Percentiles rank a stretch among this genome's conserved stretches.
Conservation (phyloP, 345 rosid genomes). For the Punica granatum region DNA sequence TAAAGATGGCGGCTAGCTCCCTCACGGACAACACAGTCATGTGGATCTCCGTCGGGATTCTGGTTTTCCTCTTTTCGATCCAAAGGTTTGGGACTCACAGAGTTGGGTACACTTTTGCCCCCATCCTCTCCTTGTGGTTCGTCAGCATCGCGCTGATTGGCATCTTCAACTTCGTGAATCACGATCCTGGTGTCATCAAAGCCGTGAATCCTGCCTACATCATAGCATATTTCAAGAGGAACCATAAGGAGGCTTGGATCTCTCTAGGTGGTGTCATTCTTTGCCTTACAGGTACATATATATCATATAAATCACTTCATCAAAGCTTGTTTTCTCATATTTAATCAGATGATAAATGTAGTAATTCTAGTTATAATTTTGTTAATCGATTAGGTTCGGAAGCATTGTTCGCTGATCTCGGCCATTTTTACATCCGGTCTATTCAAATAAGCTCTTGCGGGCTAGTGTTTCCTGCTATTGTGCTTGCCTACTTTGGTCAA, state of each 20-base stretch:
- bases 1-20: slow-evolving; percentile 14
- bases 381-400: slow-evolving; percentile 21
- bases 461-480: slow-evolving; percentile 23
- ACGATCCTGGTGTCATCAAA: slow-evolving; percentile 18
- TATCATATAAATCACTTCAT: too few species aligned
- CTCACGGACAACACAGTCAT: slow-evolving; percentile 11
- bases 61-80: slow-evolving; percentile 15
- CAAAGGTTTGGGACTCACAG: slow-evolving; percentile 22
- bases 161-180: slow-evolving; percentile 18
- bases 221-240: slow-evolving; percentile 19
- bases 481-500: slow-evolving; percentile 28
- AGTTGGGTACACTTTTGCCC: slow-evolving; percentile 25
- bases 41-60: slow-evolving; percentile 29
- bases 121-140: slow-evolving; percentile 21
- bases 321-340: background rate
- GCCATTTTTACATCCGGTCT: slow-evolving; percentile 24
- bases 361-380: background rate
- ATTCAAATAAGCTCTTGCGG: slow-evolving; percentile 22
- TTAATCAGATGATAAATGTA: background rate
- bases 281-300: slow-evolving; percentile 23
- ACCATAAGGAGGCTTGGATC: slow-evolving; percentile 21
- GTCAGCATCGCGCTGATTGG: slow-evolving; percentile 11
- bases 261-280: slow-evolving; percentile 31
- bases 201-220: slow-evolving; percentile 24
- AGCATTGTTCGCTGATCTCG: slow-evolving; percentile 38